Conservation (phyloP, 129 eudicot species). For the Flaveria ramosissima region DNA sequence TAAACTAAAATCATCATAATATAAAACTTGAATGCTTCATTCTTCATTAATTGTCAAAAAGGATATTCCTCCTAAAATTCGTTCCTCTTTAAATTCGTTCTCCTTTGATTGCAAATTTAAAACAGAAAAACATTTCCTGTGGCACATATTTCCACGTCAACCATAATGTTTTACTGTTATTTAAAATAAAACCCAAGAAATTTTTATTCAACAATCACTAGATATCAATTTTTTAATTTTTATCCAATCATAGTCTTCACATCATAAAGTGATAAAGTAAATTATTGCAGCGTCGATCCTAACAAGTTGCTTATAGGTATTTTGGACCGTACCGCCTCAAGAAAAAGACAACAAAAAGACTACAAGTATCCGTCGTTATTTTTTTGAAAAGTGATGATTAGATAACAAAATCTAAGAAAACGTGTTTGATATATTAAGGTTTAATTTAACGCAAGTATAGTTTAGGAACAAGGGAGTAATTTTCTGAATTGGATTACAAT, state of each 20-base stretch:
- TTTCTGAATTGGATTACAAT: too few relatives aligned
- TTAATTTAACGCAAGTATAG: neutral
- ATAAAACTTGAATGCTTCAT: neutral
- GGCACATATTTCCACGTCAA: neutral
- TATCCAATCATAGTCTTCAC: neutral
- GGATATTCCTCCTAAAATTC: neutral
- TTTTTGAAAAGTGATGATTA: neutral
- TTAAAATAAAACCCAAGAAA: neutral
- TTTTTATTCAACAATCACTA: neutral
- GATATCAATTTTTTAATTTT: neutral
- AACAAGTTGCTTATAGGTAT: too few relatives aligned
- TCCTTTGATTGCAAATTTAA: neutral
- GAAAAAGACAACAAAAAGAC: neutral
- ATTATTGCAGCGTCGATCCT: too few relatives aligned
- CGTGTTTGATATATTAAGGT: neutral
- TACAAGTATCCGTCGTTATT: neutral
- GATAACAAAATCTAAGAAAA: neutral
- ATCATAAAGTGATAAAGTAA: too few relatives aligned
- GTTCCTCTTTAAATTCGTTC: neutral
- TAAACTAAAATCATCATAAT: neutral
- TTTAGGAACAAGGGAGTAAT: neutral
- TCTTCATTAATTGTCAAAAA: neutral
- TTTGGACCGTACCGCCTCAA: neutral
- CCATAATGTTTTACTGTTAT: neutral
- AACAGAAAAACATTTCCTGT: neutral